Evolutionary conservation across 225 moss, liverwort and hornwort species (phyloP).

Genomic region (Climacium dendroides): DNA sequence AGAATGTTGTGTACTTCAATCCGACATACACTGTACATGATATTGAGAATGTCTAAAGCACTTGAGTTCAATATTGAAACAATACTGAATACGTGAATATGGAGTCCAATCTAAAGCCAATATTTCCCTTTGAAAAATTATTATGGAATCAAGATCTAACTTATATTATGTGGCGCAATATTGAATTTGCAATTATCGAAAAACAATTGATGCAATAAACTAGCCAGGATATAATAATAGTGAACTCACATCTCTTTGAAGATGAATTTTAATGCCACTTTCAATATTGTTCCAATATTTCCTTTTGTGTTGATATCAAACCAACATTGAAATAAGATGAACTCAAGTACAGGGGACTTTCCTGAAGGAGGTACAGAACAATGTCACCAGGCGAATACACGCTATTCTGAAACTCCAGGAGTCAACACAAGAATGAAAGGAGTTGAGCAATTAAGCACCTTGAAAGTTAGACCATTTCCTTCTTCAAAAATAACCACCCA

Average conservation of each 20-base stretch:
- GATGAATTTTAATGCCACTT: not conserved
- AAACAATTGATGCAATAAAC: not conserved
- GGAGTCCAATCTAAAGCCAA: not conserved
- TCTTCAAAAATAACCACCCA: slow-evolving; percentile 81
- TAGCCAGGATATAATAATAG: not conserved
- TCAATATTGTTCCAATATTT: not conserved
- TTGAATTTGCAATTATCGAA: not conserved
- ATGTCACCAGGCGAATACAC: not conserved
- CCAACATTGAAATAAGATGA: not conserved
- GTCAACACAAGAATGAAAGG: not conserved
- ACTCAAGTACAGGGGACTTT: not conserved
- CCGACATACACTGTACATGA: not conserved
- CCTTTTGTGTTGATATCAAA: not conserved
- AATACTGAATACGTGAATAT: too few relatives aligned
- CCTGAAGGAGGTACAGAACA: not conserved
- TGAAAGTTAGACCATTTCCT: slow-evolving; percentile 65
- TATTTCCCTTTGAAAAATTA: not conserved
- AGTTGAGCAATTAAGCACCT: slow-evolving; percentile 19
- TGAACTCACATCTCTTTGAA: not conserved
- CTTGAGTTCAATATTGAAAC: not conserved
- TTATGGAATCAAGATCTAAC: not conserved
- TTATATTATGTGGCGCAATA: not conserved
- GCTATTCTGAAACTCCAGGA: not conserved
- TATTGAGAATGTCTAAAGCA: not conserved
- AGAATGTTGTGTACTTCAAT: not conserved